Evolutionary conservation across 352 stramenopile genomes (phyloP), one percentile per base, ranked within the genome.

Genomic region (Phytophthora tentaculata): DNA sequence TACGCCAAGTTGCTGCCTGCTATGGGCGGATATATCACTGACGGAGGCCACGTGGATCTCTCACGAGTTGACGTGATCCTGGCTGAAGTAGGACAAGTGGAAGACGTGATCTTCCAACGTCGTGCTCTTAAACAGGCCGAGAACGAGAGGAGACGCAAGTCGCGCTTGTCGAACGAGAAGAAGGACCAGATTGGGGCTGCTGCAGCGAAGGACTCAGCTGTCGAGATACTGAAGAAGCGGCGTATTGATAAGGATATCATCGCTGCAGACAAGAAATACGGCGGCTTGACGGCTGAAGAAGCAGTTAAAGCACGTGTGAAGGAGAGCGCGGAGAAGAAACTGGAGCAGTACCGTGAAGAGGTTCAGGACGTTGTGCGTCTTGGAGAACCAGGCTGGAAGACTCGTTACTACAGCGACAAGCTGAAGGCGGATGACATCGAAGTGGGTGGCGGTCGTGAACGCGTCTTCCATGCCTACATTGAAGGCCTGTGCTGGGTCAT

Each of bases 401-500:
- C 84, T 14, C 79, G 89, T 16, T 98, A 97, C 68, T 97, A 97
- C 72, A 77, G 64, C 23, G 85, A 94, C 76, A 94, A 97, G 63
- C 69, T 95, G 49, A 95, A 95, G 70, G 86, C 86, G 14, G 77
- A 96, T 49, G 88, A 96, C 59, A 94, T 95, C 75, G 84, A 90
- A 47, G 76, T 83, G 68, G 88, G 88, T 51, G 89, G 89, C 47
- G 83, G 87, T 26, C 94, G 98, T 68, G 86, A 97, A 67, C 86
- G 88, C 43, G 87, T 99, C 0, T 94, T 97, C 52, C 88, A 98
- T 63, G 82, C 88, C 2, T 99, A 99, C 73, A 98, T 99, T 55
- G 97, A 99, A 84, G 98, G 97, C 32, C 76, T 99, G 12, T 97
- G 98, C 76, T 99, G 98, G 98, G 98, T 98, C 71, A 94, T 99